A percentile compares a stretch with the other conserved stretches of the same genome.
Evolutionary conservation across 2,329 filamentous ascomycete species (phyloP).

Genomic region (Xylaria sp.): DNA sequence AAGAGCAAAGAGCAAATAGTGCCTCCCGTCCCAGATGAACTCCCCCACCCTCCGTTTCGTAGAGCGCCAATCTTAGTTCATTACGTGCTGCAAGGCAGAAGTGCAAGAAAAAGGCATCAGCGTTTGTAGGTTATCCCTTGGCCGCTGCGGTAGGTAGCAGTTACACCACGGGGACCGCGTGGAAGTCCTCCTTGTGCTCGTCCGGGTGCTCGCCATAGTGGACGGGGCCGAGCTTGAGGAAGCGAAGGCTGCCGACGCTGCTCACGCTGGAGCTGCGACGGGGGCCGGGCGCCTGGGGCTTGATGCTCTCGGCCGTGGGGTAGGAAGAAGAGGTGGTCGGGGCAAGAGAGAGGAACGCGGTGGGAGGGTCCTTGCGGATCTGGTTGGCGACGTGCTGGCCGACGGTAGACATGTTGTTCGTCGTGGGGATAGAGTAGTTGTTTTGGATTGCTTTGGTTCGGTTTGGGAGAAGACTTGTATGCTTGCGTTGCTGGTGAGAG

Average conservation of each 20-base stretch:
- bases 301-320: constrained; percentile 44
- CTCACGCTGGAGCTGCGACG: constrained; percentile 60
- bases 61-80: constrained; percentile 9
- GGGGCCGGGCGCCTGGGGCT: constrained; percentile 32
- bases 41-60: constrained; percentile 8
- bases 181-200: constrained; percentile 60
- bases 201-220: constrained; percentile 64
- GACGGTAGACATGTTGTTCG: constrained; percentile 33
- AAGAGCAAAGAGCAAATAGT: constrained; percentile 1
- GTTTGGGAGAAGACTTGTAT: not conserved
- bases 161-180: constrained; percentile 48
- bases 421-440: constrained; percentile 10
- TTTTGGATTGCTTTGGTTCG: not conserved
- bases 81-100: not conserved
- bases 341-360: constrained; percentile 59
- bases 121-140: not conserved
- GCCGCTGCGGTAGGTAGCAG: constrained; percentile 32
- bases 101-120: not conserved
- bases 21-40: not conserved
- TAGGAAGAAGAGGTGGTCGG: constrained; percentile 61
- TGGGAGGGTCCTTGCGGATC: constrained; percentile 36
- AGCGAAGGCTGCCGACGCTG: constrained; percentile 50
- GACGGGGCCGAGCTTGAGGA: constrained; percentile 67
- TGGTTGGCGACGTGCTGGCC: constrained; percentile 26
- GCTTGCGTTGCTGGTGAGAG: constrained; percentile 5